Percentiles rank a stretch among this genome's conserved stretches.
Conservation (phyloP, 2,329 filamentous ascomycete species). For the Pseudogymnoascus sp. region DNA sequence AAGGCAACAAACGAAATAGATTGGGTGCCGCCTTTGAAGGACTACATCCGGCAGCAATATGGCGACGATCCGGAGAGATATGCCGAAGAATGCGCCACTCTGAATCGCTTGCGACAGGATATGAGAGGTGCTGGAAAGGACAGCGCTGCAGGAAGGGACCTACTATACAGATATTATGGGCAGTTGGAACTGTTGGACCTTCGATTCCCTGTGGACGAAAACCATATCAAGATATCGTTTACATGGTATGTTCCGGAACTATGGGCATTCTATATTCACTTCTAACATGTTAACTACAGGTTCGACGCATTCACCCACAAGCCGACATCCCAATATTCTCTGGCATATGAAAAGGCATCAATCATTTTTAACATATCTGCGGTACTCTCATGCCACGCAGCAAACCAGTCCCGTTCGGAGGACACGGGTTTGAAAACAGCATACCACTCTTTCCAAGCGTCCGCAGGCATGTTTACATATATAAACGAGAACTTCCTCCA, state of each 20-base stretch:
- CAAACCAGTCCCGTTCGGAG: slow-evolving; percentile 83
- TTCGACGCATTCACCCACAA: slow-evolving; percentile 99
- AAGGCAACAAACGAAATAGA: slow-evolving; percentile 97
- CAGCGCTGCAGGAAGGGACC: slow-evolving; percentile 84
- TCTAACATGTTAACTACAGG: slow-evolving; percentile 44
- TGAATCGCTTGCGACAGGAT: slow-evolving; percentile 93
- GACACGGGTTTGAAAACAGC: slow-evolving; percentile 91
- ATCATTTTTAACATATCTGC: slow-evolving; percentile 99
- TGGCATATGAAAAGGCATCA: slow-evolving; percentile 96
- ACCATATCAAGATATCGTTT: slow-evolving; percentile 98
- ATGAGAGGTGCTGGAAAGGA: slow-evolving; percentile 97
- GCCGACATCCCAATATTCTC: slow-evolving; percentile 89
- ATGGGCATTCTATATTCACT: slow-evolving; percentile 17
- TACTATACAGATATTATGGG: slow-evolving; percentile 95
- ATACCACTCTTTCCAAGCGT: slow-evolving; percentile 96
- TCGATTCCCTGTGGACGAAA: slow-evolving; percentile 94
- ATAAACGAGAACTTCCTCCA: slow-evolving; percentile 99
- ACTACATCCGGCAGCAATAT: slow-evolving; percentile 88
- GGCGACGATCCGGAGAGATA: slow-evolving; percentile 96
- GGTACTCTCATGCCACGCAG: slow-evolving; percentile 91
- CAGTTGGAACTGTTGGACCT: slow-evolving; percentile 92
- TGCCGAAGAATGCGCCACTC: slow-evolving; percentile 85
- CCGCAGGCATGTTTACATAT: slow-evolving; percentile 98
- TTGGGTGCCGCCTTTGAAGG: slow-evolving; percentile 87
- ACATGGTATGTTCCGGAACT: slow-evolving; percentile 63